Evolutionary conservation across 1,284 basidiomycete genomes (phyloP), one percentile per base, ranked within the genome.

Genomic region (Xerocomus amazonicus): DNA sequence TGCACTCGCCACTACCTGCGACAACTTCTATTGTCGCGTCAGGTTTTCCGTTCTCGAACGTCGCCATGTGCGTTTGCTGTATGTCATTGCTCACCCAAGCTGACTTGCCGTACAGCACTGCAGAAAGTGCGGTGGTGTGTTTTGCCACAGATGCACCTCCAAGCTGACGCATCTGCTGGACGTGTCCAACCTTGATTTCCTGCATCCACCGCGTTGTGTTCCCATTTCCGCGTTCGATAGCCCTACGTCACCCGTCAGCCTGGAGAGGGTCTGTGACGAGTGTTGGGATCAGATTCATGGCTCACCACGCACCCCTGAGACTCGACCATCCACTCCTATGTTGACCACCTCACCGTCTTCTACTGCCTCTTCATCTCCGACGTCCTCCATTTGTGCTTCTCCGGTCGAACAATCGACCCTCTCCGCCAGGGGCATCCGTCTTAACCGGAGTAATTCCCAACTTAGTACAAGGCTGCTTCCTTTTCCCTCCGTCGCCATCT

Each of bases 61-160:
- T 55, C 79, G 80, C 69, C 86, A 89, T 63, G 83, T 85, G 62
- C 60, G 83, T 74, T 19, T 34, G 35, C 27, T 6, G 26, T 45
- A 48, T 44, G 35, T 26, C 43, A 50, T 14, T n/a, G 28, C 50
- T 59, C 56, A 45, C 52, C 14, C 33, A 6, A 56, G 45, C 61
- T 65, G 50, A 57, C 40, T 16, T 48, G 38, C 29, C 41, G 29
- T 35, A 50, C 60, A 85, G 82, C 87, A 90, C 55, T 90, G 87
- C 68, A 77, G 87, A 63, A 89, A 89, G 62, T 90, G 87, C 56
- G 87, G 87, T 47, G 85, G 84, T 52, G 70, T 88, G n/a, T 87
- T 82, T 65, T 89, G 85, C 65, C 66, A 65, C 35, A 65, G 75
- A 5, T 88, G 86, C 62, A 78, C 80, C 4, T 70, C 74, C 13